Conservation (phyloP, 768 basidiomycete species). For the Macrolepiota dolichaula region DNA sequence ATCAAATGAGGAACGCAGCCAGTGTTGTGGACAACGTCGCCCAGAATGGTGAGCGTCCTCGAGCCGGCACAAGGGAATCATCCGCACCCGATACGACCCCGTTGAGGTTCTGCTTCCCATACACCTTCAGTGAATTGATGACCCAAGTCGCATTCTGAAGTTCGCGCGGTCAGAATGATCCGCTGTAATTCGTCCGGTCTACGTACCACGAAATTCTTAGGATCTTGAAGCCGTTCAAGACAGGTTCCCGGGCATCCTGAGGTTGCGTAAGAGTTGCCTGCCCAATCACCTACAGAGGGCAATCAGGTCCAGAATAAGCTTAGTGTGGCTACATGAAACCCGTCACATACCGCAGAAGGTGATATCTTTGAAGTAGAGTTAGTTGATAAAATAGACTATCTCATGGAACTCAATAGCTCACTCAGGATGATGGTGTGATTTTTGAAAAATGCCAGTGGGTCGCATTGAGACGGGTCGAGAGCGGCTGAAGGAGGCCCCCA, state of each 20-base stretch:
- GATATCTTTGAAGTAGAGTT: conserved; percentile 47
- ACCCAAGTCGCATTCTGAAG: conserved; percentile 75
- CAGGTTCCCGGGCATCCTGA: conserved; percentile 77
- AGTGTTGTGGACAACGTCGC: neutral
- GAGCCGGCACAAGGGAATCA: neutral
- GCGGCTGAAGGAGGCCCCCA: conserved; percentile 71
- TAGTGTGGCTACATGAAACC: neutral
- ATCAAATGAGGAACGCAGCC: conserved; percentile 1
- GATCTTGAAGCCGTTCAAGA: conserved; percentile 56
- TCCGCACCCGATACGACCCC: conserved; percentile 13
- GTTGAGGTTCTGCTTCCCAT: conserved; percentile 50
- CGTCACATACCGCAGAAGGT: conserved; percentile 67
- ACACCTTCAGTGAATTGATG: conserved; percentile 78
- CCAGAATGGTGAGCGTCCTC: neutral
- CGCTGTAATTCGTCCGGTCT: conserved; percentile 3
- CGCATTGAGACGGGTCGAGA: conserved; percentile 50
- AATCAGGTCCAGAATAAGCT: neutral
- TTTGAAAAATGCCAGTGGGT: conserved; percentile 54
- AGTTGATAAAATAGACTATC: neutral
- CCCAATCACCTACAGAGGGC: conserved; percentile 65
- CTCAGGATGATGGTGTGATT: conserved; percentile 79
- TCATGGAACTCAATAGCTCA: conserved; percentile 31
- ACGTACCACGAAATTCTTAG: conserved; percentile 68
- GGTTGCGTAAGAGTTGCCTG: conserved; percentile 75
- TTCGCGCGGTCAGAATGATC: neutral